Percentiles rank a stretch among this genome's conserved stretches.
phyloP scores from a whole-genome alignment of 768 basidiomycete genomes.

The Leccinum rimulosum region DNA sequence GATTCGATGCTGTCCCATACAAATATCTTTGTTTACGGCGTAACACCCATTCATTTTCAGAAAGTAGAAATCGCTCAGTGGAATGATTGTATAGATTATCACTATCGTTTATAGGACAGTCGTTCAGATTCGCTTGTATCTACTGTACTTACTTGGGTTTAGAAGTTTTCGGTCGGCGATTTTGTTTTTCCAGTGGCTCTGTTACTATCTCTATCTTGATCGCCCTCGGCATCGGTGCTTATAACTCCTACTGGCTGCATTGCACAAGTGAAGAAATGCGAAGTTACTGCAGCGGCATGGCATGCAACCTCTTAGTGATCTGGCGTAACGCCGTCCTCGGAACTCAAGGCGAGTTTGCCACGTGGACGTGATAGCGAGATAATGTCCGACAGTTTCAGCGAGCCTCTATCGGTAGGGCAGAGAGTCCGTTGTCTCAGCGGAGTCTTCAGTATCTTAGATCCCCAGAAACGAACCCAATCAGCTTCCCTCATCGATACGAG shows the following conservation, averaged over 20 bases:
- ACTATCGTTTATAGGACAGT: neutral
- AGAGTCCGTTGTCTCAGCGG: neutral
- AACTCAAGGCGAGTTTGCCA: neutral
- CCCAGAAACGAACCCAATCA: neutral
- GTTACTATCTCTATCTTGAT: too few relatives aligned
- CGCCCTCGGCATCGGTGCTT: neutral
- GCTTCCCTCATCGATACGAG: neutral
- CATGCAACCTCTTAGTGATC: neutral
- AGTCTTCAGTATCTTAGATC: neutral
- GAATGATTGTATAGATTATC: neutral
- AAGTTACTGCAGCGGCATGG: neutral
- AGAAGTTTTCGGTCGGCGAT: neutral
- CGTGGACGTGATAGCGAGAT: neutral
- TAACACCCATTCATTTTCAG: neutral
- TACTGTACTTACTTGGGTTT: neutral
- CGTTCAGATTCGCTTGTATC: conserved; percentile 3
- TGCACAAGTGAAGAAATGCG: neutral
- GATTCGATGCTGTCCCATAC: neutral
- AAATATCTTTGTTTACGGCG: neutral
- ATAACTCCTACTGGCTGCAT: neutral
- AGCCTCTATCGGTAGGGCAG: too few relatives aligned
- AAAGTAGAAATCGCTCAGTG: conserved; percentile 2
- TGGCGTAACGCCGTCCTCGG: neutral
- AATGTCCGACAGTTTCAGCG: neutral
- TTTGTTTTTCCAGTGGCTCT: neutral